Evolutionary conservation across 495 filamentous ascomycete species (phyloP), one percentile per base, ranked within the genome.

Genomic region (Neurospora africana): DNA sequence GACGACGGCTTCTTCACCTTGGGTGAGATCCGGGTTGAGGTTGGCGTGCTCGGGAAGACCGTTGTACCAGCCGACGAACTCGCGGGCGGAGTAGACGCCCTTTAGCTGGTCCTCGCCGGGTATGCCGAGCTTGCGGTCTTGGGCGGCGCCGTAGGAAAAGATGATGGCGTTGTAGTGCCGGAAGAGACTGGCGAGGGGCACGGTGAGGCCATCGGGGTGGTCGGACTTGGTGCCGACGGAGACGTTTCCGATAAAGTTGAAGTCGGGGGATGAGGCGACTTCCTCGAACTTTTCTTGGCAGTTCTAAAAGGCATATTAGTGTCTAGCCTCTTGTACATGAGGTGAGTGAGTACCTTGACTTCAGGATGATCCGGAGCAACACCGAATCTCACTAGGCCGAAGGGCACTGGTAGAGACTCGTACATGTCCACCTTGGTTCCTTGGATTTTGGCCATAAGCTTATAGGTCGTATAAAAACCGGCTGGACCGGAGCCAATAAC

Each of bases 51-150:
- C 91, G 0, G 95, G 96, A 0, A 97, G 86, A 21, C 96, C 94
- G 78, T 98, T 98, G 81, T 99, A 99, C 95, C 95, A 99, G 19
- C 95, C 95, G 7, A 99, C 96, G 80, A 98, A 99, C 68, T 93
- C 91, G 8, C 95, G 88, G 4, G 95, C 95, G 19, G 94, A 97
- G 81, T 93, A 90, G 41, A 99, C 89, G 47, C 93, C 92, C 13
- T 83, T 83, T 40, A 92, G 75, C 17, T 79, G 80, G 11, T 89
- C 83, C 76, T 99, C 95, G n/a, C 94, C 93, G 0, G 91, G 89
- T 53, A 99, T 92, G 0, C 87, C 89, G 0, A 99, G 84, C 13
- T 83, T 87, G 71, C 89, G 88, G 80, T 99, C 95, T 78, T 92
- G 86, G 2, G 92, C 90, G 0, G 96, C 94, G 27, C 95, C 95